Evolutionary conservation across 148 eudicot species (phyloP), one percentile per base, ranked within the genome.

Genomic region (Nepenthes mirabilis): DNA sequence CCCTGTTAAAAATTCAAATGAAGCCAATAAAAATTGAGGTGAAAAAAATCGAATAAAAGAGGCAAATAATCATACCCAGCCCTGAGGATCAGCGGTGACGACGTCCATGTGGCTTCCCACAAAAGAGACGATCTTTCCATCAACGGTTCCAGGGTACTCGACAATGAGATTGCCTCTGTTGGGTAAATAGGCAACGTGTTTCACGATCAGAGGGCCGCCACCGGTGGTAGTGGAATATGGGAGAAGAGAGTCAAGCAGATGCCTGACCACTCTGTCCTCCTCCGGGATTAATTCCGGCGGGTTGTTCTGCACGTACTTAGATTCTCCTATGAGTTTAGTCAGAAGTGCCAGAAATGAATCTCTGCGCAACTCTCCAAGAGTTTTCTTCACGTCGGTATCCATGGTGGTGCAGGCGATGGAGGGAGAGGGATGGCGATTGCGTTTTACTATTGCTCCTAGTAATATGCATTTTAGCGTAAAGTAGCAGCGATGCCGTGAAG

Each of bases 51-150:
- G 37, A 47, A 12, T 10, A 33, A 49, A 50, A 11, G 32, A 12
- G 56, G 32, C 11, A 36, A 49, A 36, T 58, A 34, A 51, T 43
- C 61, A 35, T 78, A 91, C 98, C 98, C 98, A 93, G 61, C 88
- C 98, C 59, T 33, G 12, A 57, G 91, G 95, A 62, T 88, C 70
- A 61, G 98, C 98, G 51, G 98, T 86, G 62, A 93, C 98, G 62
- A 93, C 98, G 71, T 93, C 98, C 98, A 93, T 93, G 63, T 93
- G 98, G 80, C 93, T 86, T 1, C 98, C 98, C 23, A 93, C 98
- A 75, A 93, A 93, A 45, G 98, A 93, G 58, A 93, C 58, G 48
- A 88, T 73, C 63, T 81, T 82, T 0, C 71, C 85, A 0, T 78
- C 70, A 32, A 78, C 55, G 48, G 87, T 83, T 13, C 98, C 98